phyloP scores from a whole-genome alignment of 768 basidiomycete genomes.

The Russula earlei region DNA sequence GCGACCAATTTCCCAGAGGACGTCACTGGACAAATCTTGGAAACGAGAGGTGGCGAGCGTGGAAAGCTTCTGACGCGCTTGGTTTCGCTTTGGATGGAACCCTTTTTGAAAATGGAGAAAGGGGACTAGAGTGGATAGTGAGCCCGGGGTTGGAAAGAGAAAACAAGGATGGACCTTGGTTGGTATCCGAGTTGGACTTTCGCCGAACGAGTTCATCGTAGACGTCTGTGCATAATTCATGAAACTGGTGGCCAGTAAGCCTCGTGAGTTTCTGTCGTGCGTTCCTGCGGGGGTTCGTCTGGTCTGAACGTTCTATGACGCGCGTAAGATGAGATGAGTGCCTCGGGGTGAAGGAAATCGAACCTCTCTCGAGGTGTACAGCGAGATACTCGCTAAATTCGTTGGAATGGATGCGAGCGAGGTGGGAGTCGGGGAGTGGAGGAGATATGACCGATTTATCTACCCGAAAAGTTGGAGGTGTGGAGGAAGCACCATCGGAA shows the following conservation, averaged over 20 bases:
- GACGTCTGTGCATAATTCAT: conserved; percentile 95
- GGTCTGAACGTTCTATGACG: conserved; percentile 35
- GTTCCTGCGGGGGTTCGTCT: conserved; percentile 64
- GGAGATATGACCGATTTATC: conserved; percentile 48
- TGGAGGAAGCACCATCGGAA: conserved; percentile 76
- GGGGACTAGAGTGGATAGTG: conserved; percentile 41
- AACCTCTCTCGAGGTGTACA: conserved; percentile 64
- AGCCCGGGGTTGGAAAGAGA: neutral
- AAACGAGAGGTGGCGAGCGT: conserved; percentile 84
- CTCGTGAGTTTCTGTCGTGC: conserved; percentile 87
- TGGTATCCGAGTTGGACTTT: conserved; percentile 47
- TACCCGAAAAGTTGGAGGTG: conserved; percentile 77
- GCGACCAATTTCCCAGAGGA: conserved; percentile 87
- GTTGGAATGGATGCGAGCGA: conserved; percentile 32
- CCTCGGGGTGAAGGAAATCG: conserved; percentile 19
- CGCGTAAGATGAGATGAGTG: neutral
- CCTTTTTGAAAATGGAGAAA: conserved; percentile 87
- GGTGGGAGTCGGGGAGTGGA: conserved; percentile 47
- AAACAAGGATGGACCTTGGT: conserved; percentile 43
- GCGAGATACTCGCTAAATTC: conserved; percentile 66
- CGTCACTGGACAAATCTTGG: conserved; percentile 91
- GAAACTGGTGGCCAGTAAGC: conserved; percentile 90
- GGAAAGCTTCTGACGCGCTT: conserved; percentile 92
- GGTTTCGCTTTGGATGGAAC: conserved; percentile 97
- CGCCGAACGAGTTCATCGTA: conserved; percentile 88